Percentiles rank a stretch among this genome's conserved stretches.
These are phyloP conservation scores for Malus sylvestris DNA, from an alignment of 306 rosid species.

Conservation along the genomic window DNA sequence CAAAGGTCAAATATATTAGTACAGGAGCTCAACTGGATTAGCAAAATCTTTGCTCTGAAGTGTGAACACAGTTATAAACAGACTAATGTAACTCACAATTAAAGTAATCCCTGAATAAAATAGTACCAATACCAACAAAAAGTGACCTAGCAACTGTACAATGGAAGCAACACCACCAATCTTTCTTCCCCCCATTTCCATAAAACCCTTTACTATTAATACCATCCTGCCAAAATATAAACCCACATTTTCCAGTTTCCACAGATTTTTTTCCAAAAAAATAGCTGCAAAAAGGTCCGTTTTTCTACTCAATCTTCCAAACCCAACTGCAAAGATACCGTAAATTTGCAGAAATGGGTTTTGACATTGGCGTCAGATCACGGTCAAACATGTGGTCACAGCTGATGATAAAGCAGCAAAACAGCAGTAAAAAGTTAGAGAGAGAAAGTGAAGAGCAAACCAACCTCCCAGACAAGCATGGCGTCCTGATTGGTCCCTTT, in stretches of 20 bases:
- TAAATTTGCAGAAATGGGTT: not conserved
- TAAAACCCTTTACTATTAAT: not conserved
- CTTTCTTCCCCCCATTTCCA: not conserved
- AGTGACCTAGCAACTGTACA: not conserved
- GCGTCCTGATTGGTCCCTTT: conserved; percentile 56
- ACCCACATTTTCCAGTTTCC: not conserved
- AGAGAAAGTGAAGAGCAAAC: conserved; percentile 8
- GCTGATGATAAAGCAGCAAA: not conserved
- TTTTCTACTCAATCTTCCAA: not conserved
- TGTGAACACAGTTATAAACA: not conserved
- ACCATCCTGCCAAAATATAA: not conserved
- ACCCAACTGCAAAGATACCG: not conserved
- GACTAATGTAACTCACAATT: not conserved
- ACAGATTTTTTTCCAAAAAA: not conserved
- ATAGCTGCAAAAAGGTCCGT: not conserved
- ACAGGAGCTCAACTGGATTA: not conserved
- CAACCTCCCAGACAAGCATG: conserved; percentile 50
- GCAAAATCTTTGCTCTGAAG: not conserved
- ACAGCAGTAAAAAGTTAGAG: not conserved
- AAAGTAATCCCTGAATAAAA: not conserved
- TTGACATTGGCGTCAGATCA: not conserved
- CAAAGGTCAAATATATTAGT: not conserved
- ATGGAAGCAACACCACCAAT: not conserved
- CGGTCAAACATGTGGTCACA: not conserved
- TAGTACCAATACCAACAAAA: not conserved